Percentiles rank a stretch among this genome's conserved stretches.
Conservation (phyloP, 345 rosid genomes). For the Chamaenerion angustifolium region DNA sequence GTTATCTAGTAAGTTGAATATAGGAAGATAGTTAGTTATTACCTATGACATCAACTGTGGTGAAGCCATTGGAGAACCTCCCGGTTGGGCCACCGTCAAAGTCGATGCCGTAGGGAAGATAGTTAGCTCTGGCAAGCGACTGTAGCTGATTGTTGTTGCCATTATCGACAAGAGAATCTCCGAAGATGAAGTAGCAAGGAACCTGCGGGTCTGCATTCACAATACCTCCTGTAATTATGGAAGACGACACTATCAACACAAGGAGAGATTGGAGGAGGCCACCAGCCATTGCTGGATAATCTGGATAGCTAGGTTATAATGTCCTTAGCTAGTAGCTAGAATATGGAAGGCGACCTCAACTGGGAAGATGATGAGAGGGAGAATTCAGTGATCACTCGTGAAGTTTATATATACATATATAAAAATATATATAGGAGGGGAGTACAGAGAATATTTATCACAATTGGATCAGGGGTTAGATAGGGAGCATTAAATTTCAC, state of each 20-base stretch:
- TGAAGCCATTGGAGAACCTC: constrained; percentile 64
- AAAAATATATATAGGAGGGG: background rate
- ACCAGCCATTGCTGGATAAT: too few relatives aligned
- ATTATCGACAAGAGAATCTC: constrained; percentile 86
- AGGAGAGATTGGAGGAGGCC: background rate
- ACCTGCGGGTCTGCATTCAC: constrained; percentile 39
- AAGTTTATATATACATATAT: background rate
- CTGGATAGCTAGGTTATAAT: too few relatives aligned
- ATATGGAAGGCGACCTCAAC: too few relatives aligned
- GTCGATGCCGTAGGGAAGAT: constrained; percentile 78
- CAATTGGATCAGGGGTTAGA: constrained; percentile 17
- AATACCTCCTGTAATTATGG: constrained; percentile 4
- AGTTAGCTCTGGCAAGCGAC: constrained; percentile 61
- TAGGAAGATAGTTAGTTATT: background rate
- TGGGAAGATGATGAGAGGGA: background rate
- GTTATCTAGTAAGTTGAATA: too few relatives aligned
- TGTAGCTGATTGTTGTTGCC: constrained; percentile 68
- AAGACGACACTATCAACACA: background rate
- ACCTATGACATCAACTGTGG: constrained; percentile 68
- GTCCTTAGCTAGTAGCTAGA: too few relatives aligned
- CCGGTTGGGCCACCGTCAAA: constrained; percentile 62
- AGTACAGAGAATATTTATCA: background rate
- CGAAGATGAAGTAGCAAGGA: constrained; percentile 78
- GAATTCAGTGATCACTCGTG: background rate
- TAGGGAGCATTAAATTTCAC: constrained; percentile 21